A percentile compares a stretch with the other conserved stretches of the same genome.
These are phyloP conservation scores for Polytrichum commune DNA, from an alignment of 225 moss, liverwort and hornwort genomes.

Conservation along the genomic window DNA sequence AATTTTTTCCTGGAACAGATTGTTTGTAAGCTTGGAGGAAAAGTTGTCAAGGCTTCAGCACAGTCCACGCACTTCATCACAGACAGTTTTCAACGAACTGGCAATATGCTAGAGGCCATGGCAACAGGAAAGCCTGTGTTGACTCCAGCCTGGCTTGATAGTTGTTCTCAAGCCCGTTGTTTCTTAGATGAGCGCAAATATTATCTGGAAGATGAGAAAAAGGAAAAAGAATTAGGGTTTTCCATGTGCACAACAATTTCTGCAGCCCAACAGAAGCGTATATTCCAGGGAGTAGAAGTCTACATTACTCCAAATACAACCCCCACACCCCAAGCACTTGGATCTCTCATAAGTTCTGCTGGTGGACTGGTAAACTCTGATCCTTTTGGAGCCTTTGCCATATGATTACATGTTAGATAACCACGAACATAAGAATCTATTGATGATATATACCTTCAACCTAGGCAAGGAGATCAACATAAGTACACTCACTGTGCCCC, in stretches of 20 bases:
- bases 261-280: constrained; percentile 39
- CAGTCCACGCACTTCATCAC: constrained; percentile 59
- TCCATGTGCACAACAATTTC: constrained; percentile 39
- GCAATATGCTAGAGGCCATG: constrained; percentile 65
- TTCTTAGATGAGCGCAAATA: constrained; percentile 43
- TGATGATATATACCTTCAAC: too few relatives aligned
- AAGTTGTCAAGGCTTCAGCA: constrained; percentile 27
- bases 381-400: not conserved
- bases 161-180: constrained; percentile 34
- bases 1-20: constrained; percentile 25
- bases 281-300: constrained; percentile 50
- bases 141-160: constrained; percentile 42
- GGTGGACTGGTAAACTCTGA: constrained; percentile 41
- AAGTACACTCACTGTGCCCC: too few relatives aligned
- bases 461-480: too few relatives aligned
- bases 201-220: constrained; percentile 41
- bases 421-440: too few relatives aligned
- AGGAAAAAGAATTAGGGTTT: constrained; percentile 57
- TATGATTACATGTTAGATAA: too few relatives aligned
- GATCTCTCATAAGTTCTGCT: constrained; percentile 38
- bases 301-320: constrained; percentile 45
- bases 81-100: constrained; percentile 55
- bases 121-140: constrained; percentile 58
- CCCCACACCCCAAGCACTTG: constrained; percentile 44
- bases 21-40: constrained; percentile 45